Base-by-base conservation (phyloP, 2,329 filamentous ascomycete species). In the Hymenoscyphus albidus region DNA sequence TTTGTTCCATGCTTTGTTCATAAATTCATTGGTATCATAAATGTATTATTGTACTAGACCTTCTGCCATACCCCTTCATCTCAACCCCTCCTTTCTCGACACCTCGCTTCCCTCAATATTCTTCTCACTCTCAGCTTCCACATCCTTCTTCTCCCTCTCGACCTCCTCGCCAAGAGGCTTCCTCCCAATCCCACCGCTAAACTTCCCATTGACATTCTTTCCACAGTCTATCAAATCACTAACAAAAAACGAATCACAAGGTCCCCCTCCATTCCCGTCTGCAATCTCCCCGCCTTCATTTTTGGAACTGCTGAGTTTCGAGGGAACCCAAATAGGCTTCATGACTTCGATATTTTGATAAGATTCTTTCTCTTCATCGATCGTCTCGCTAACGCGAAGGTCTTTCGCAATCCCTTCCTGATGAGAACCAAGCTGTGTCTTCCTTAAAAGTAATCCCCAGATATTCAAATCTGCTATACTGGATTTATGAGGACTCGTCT, bases 171-270 rank as follows among this genome's bases (percentile, higher is more conserved):
- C 27, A 56, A 18, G 35, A 55, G 22, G 9, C 39, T 27, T 42
- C 10, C 31, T 35, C 44, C 51, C 55, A 39, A 55, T 18, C n/a
- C 42, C 62, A 7, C 32, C 42, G 22, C 51, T 32, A 22, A 55
- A 54, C 35, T 31, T 44, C 42, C 42, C 59, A n/a, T 32, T 39
- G 2, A 42, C 59, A n/a, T n/a, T 16, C 31, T 35, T 55, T 1
- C 32, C 62, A 63, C 62, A 63, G 10, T 35, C 62, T 31, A 63
- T 31, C 56, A 63, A 42, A 51, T 63, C 62, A 59, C 40, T 56
- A 10, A 59, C 62, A 40, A 39, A 59, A 40, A 59, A 59, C 3
- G 56, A 59, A 32, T 63, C 42, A 22, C 62, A 63, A 22, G 27
- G 13, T 13, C 42, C 56, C 13, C 60, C 22, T 14, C 61, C 61